Base-by-base conservation (phyloP, 495 filamentous ascomycete genomes). In the Talaromyces nanjingensis region DNA sequence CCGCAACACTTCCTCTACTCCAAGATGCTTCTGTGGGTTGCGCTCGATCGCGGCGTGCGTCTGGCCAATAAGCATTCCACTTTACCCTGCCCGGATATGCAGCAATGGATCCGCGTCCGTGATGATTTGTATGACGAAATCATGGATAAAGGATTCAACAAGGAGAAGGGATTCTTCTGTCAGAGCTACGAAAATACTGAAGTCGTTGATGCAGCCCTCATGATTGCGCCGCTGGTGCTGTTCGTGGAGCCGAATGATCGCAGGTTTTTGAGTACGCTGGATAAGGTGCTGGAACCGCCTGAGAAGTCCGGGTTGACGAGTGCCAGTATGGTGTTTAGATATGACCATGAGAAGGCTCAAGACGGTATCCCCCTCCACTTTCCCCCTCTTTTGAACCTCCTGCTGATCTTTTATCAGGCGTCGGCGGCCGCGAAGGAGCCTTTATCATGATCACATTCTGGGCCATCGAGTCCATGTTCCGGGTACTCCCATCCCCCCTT, bases 391-490 rank as follows among this genome's bases (percentile, higher is more conserved):
- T 12, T 20, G 6, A 31, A 9, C 42, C 18, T n/a, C 24, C 25
- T 63, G 14, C 68, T 73, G 45, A 70, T 59, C 11, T 53, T 64
- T 14, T 58, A 69, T 70, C 49, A 89, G 87, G 88, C n/a, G 84
- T 91, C 4, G 86, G 86, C 39, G 88, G 88, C 22, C 77, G 83
- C 31, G 88, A 91, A 72, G 88, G 88, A n/a, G 87, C 87, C 20
- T 91, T 91, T 69, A 83, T 82, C 69, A 90, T 91, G 87, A 88
- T 87, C 64, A 91, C 87, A 0, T 91, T 89, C 72, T 90, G 88
- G 88, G 81, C 90, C 4, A 85, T 90, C 3, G 88, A 90, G 70
- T 86, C 88, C n/a, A 77, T 91, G 74, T 88, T 87, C 25, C 80
- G 88, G 42, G 88, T 82, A 77, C 25, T 69, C 72, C 3, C 29